Evolutionary conservation across 2,329 filamentous ascomycete species (phyloP), one percentile per base, ranked within the genome.

Genomic region (Biscogniauxia marginata): DNA sequence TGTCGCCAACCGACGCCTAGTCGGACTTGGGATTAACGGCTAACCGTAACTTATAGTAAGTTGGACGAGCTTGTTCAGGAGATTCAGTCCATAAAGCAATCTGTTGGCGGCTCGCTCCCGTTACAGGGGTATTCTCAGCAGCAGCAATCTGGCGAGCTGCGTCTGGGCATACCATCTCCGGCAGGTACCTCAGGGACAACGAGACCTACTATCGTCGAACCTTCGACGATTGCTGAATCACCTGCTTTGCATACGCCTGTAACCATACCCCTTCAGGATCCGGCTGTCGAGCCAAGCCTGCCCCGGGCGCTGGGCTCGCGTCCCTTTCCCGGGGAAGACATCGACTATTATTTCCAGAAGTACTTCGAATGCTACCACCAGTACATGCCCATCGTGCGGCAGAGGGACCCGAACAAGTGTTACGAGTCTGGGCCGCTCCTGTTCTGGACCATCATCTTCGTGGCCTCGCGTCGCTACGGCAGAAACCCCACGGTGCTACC

Each of bases 271-370:
- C 23, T 52, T 3, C 58, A 53, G n/a, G 58, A 58, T 25, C 56
- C 63, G 47, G 34, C 50, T 34, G 58, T 56, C 50, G 67, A 67
- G 46, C 57, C 72, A 55, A 60, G 65, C 65, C 55, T 71, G 50
- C 69, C 80, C 1, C 73, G 81, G 49, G 73, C 78, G 4, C 64
- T 84, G 9, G 77, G 75, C 2, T 77, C 76, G 3, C 74, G 76
- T 7, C 73, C 79, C 1, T 76, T 84, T 49, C 74, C 80, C 0
- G 78, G 79, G 0, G 77, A 80, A 45, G 81, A 84, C 46, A 78
- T 84, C 52, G 77, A 82, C 53, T 81, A 76, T 64, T 84, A 84
- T 60, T 84, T 84, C 65, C 74, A 79, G 56, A 80, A 78, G 76
- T 84, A 79, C 62, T 77, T 84, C 57, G 75, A 80, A 56, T 74